Base-by-base conservation (phyloP, 768 basidiomycete genomes). In the Lentinula detonsa region DNA sequence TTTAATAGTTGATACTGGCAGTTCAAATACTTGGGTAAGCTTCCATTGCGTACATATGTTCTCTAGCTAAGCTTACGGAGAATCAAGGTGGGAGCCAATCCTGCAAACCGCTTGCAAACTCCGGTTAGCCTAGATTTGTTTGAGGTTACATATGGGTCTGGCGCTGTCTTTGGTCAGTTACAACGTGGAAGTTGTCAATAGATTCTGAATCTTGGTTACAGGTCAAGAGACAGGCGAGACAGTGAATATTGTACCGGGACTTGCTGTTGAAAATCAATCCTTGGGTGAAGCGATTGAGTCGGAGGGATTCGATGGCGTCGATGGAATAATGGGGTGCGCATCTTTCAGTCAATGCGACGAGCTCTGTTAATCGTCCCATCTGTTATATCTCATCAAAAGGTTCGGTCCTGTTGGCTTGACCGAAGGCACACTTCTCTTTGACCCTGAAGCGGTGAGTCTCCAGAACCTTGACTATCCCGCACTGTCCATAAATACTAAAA, bases 1-100 rank as follows among this genome's bases (percentile, higher is more conserved):
- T 5, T 18, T 54, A 15, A 37, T 54, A 39, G 53, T 54, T n/a
- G 53, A 54, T 40, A 54, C 53, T 21, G 53, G 53, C 3, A 54
- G 53, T 39, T 54, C 53, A n/a, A 54, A 54, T 39, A 54, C 53
- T 39, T 54, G 53, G 53, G 53, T 54, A 11, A 35, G 53, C 39
- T 39, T 8, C 5, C 35, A n/a, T 37, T 18, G 34, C 37, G 23
- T 23, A 3, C 31, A 52, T 5, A n/a, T 21, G 10, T 52, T 7
- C 8, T 8, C n/a, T 33, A 9, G 18, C 10, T 5, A 15, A 5
- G n/a, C 37, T 15, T 6, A 54, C 2, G 37, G 5, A 33, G 23
- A 31, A 13, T 11, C 9, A 18, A 54, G 53, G 53, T 54, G 9
- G 53, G 53, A 21, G 34, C 33, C 3, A 21, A 54, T 39, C 35